Evolutionary conservation across 2,329 filamentous ascomycete genomes (phyloP), one percentile per base, ranked within the genome.

Genomic region (Didymella segeticola): DNA sequence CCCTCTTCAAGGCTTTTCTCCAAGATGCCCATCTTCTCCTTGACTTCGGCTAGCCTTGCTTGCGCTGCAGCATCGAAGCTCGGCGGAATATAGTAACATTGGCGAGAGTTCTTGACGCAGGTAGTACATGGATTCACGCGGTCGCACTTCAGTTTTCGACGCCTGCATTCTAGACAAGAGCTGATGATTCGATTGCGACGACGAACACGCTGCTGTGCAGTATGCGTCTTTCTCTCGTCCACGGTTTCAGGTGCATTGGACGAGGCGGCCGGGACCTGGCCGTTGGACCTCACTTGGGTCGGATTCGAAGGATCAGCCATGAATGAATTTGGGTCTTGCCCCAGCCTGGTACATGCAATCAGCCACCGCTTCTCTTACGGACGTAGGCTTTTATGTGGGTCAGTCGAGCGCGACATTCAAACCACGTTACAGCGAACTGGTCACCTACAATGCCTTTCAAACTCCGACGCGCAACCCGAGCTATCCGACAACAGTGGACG

Each of bases 81-180:
- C 0, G 86, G 83, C 2, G 86, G 84, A 29, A 91, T 80, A 67
- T 89, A 90, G 30, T 89, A 71, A 61, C 82, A 84, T 60, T 81
- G 77, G 15, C 81, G 76, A n/a, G 70, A 66, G 66, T 78, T 79
- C 45, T 80, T 76, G n/a, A 72, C 75, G 72, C 86, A 89, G 72
- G 90, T 90, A 59, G 80, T 80, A 69, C 89, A 93, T 56, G 90
- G 88, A 43, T 88, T 82, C 17, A 80, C 75, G 69, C 90, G 91
- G 77, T 90, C 87, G 76, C 90, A 93, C 71, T 89, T 90, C 50
- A 92, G 79, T 75, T 93, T 93, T 33, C 90, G 83, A 19, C 89
- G 84, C 31, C 90, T 83, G 69, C 72, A 75, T 57, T 75, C 73
- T 15, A 75, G 67, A 47, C 73, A 75, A 5, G 71, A 74, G 14